Conservation (phyloP, 306 rosid species). For the Quercus berberidifolia region DNA sequence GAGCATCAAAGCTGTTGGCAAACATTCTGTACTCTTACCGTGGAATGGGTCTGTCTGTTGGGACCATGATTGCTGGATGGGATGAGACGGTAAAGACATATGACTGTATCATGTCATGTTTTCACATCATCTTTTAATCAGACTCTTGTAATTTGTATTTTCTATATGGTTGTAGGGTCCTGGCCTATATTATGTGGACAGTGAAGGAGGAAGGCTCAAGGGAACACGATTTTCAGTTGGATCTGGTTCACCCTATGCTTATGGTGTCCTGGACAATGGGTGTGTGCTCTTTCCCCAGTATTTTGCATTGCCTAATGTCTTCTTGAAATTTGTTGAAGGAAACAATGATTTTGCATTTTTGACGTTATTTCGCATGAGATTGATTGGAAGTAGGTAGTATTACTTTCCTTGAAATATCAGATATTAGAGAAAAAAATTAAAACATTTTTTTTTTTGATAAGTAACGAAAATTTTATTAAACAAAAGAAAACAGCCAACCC, state of each 20-base stretch:
- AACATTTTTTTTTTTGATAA: too few relatives aligned
- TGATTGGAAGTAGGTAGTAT: neutral
- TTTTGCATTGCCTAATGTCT: neutral
- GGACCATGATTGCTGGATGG: constrained; percentile 99
- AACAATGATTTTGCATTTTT: neutral
- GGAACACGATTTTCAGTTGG: constrained; percentile 97
- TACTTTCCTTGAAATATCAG: neutral
- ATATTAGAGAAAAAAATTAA: neutral
- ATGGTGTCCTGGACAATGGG: constrained; percentile 95
- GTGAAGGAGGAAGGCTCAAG: constrained; percentile 97
- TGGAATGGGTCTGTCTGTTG: constrained; percentile 98
- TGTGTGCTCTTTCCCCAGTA: constrained; percentile 19
- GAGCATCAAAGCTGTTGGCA: constrained; percentile 94
- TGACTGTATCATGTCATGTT: neutral
- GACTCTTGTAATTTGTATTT: neutral
- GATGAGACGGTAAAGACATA: constrained; percentile 79
- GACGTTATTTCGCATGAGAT: neutral
- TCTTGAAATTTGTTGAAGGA: neutral
- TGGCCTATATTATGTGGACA: constrained; percentile 93
- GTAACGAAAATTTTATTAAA: too few relatives aligned
- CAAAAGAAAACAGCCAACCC: too few relatives aligned
- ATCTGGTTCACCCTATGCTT: constrained; percentile 98
- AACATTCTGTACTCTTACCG: constrained; percentile 96
- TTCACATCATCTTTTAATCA: neutral
- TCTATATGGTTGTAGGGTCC: constrained; percentile 60